phyloP scores from a whole-genome alignment of 352 stramenopile species.

The Peronospora farinosa region DNA sequence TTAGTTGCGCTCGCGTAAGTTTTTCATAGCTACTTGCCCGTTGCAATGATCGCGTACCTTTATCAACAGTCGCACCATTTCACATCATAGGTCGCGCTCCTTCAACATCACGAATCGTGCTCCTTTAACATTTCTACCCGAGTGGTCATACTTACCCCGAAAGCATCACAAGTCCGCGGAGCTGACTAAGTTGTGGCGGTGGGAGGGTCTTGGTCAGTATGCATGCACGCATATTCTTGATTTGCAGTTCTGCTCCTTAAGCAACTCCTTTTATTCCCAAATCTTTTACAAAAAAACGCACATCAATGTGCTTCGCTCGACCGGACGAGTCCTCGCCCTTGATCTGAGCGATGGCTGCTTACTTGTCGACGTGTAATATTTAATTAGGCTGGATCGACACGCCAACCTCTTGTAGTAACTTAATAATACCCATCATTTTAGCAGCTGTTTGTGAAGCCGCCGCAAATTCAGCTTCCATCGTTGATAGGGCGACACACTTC shows the following conservation, averaged over 20 bases:
- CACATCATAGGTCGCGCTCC: neutral
- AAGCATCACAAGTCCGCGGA: conserved; percentile 5
- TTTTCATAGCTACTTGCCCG: neutral
- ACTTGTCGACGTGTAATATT: conserved; percentile 13
- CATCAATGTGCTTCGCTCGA: conserved; percentile 10
- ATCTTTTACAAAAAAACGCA: conserved; percentile 10
- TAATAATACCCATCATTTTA: conserved; percentile 8
- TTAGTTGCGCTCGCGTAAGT: neutral
- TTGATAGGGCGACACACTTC: neutral
- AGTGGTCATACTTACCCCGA: neutral
- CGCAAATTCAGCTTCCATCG: conserved; percentile 5
- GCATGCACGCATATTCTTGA: conserved; percentile 8
- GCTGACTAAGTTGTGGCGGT: conserved; percentile 3
- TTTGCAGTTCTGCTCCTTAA: conserved; percentile 10
- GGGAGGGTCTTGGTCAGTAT: conserved; percentile 11
- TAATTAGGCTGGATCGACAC: neutral
- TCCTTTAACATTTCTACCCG: conserved; percentile 2
- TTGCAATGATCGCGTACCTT: neutral
- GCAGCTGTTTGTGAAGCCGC: neutral
- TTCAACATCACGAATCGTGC: neutral
- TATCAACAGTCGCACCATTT: neutral
- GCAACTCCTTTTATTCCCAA: conserved; percentile 4
- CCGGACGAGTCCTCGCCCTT: conserved; percentile 7
- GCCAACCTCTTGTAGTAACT: conserved; percentile 3
- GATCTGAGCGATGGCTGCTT: conserved; percentile 15